Conservation (phyloP, 1,284 basidiomycete species). For the Naganishia sp. region DNA sequence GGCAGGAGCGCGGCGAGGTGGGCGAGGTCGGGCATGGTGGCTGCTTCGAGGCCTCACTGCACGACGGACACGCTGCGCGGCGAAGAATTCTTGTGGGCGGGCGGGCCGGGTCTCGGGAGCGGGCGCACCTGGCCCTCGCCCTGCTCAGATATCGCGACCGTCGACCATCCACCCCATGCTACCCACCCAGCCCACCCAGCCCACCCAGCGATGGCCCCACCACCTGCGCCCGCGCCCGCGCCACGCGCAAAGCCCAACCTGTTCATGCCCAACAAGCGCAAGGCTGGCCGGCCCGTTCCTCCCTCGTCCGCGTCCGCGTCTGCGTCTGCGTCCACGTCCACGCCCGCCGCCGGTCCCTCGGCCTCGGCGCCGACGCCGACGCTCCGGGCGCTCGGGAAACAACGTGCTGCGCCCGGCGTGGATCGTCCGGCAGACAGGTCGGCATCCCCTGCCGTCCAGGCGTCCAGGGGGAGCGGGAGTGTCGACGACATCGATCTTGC, state of each 20-base stretch:
- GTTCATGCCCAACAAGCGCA: slow-evolving; percentile 30
- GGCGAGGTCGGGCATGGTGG: slow-evolving; percentile 9
- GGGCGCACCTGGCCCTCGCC: too few species aligned
- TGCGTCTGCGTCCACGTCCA: background rate
- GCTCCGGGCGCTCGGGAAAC: slow-evolving; percentile 18
- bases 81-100: too few species aligned
- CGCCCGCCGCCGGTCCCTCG: background rate
- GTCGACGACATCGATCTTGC: slow-evolving; percentile 4
- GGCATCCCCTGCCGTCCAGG: background rate
- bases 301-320: background rate
- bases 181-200: background rate
- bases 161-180: background rate
- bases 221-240: background rate
- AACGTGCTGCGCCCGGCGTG: slow-evolving; percentile 2
- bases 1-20: slow-evolving; percentile 32
- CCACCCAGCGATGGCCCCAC: slow-evolving; percentile 9
- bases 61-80: background rate
- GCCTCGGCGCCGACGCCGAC: background rate
- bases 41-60: background rate
- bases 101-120: too few species aligned
- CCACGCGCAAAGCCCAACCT: background rate
- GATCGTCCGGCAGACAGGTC: background rate
- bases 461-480: background rate
- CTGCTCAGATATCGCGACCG: too few species aligned
- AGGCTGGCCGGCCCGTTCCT: background rate